Conservation (phyloP, 345 rosid genomes). For the Dipteronia sinensis region DNA sequence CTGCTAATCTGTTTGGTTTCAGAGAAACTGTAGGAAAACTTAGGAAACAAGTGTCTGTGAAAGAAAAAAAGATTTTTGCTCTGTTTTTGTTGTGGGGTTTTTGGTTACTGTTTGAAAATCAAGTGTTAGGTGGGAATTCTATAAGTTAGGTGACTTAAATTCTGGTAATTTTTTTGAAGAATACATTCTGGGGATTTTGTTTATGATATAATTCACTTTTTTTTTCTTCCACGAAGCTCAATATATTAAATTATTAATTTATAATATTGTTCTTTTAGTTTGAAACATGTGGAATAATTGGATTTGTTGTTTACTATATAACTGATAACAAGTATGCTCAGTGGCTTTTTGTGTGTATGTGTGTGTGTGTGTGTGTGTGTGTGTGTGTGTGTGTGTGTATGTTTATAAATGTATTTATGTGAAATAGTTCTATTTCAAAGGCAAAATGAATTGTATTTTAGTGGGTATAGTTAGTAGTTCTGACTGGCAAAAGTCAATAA, state of each 20-base stretch:
- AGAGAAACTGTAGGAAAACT: neutral
- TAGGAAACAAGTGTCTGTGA: neutral
- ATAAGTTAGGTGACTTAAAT: neutral
- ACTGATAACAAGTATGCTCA: neutral
- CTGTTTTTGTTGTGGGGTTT: neutral
- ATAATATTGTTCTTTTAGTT: neutral
- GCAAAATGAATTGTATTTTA: neutral
- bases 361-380: neutral
- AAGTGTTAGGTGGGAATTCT: neutral
- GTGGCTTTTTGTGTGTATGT: neutral
- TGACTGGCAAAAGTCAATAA: neutral
- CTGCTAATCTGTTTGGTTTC: conserved; percentile 4
- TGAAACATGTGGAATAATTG: neutral
- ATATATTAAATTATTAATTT: neutral
- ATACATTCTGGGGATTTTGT: too few species aligned
- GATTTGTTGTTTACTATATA: neutral
- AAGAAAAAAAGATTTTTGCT: neutral
- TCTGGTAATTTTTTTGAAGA: too few species aligned
- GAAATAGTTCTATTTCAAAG: neutral
- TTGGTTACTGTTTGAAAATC: neutral
- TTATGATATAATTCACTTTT: too few species aligned
- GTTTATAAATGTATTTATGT: neutral
- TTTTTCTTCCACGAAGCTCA: neutral
- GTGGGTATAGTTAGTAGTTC: too few species aligned
- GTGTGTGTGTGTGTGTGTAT: neutral